Conservation (phyloP, 495 filamentous ascomycete genomes). For the Trichoderma gamsii region DNA sequence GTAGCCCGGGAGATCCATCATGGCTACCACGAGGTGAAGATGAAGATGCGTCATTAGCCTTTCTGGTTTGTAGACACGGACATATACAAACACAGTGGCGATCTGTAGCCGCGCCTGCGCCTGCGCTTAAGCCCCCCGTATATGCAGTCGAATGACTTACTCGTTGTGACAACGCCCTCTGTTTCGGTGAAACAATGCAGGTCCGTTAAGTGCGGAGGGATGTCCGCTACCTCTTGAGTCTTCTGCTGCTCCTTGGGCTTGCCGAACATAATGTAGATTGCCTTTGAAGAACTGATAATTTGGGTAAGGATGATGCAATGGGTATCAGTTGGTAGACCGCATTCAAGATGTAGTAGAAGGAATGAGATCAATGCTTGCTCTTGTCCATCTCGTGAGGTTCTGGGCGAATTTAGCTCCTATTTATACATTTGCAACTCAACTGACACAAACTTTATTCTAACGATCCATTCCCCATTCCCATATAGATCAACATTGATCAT, state of each 20-base stretch:
- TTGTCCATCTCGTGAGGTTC: too few species aligned
- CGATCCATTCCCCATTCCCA: too few species aligned
- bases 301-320: too few species aligned
- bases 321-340: too few species aligned
- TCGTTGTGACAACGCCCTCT: slow-evolving; percentile 52
- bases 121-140: too few species aligned
- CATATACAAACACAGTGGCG: too few species aligned
- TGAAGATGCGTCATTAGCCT: neutral
- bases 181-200: slow-evolving; percentile 56
- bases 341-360: neutral
- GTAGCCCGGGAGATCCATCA: slow-evolving; percentile 51
- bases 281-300: neutral
- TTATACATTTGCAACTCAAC: too few species aligned
- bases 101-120: too few species aligned
- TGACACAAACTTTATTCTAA: too few species aligned
- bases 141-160: slow-evolving; percentile 23
- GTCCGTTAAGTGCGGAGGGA: slow-evolving; percentile 33
- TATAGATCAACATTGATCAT: too few species aligned
- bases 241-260: slow-evolving; percentile 2
- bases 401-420: too few species aligned
- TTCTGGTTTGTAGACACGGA: too few species aligned
- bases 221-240: slow-evolving; percentile 21
- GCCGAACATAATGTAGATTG: neutral
- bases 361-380: neutral
- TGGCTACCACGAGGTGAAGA: slow-evolving; percentile 19